Conservation (phyloP, 2,329 filamentous ascomycete genomes). For the Neoarthrinium moseri region DNA sequence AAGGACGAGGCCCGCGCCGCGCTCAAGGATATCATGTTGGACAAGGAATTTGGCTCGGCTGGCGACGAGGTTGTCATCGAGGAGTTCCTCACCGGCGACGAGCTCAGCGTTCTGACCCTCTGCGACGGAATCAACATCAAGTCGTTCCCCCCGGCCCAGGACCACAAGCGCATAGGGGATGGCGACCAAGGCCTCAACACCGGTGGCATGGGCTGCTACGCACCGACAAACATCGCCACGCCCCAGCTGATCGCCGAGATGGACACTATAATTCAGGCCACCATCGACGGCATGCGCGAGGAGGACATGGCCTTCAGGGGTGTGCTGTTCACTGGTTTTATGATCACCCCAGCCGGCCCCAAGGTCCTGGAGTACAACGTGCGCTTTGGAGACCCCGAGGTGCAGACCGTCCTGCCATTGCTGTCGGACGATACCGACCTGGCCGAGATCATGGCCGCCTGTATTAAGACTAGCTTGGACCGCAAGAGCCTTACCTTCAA, state of each 20-base stretch:
- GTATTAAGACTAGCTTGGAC: conserved; percentile 71
- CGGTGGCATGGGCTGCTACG: conserved; percentile 97
- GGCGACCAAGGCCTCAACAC: conserved; percentile 91
- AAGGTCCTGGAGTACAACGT: conserved; percentile 93
- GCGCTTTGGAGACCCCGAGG: conserved; percentile 89
- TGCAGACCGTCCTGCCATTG: conserved; percentile 59
- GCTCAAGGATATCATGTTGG: conserved; percentile 86
- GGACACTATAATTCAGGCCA: conserved; percentile 86
- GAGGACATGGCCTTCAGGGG: conserved; percentile 75
- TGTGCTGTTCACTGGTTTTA: conserved; percentile 79
- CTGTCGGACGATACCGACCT: conserved; percentile 69
- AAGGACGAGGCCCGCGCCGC: conserved; percentile 81
- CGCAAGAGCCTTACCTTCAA: conserved; percentile 59
- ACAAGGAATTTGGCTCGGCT: conserved; percentile 80
- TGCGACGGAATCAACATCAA: conserved; percentile 83
- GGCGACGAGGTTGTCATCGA: conserved; percentile 94
- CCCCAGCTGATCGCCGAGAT: conserved; percentile 74
- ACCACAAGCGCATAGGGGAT: conserved; percentile 94
- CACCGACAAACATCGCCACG: conserved; percentile 78
- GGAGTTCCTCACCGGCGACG: conserved; percentile 87
- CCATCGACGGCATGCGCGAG: conserved; percentile 80
- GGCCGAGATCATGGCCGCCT: conserved; percentile 85
- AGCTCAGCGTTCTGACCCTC: conserved; percentile 88
- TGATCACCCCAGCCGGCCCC: conserved; percentile 74
- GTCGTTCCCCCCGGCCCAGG: conserved; percentile 86